Evolutionary conservation across 805 yeast species (phyloP).

Genomic region (Barnettozyma wickerhamii): DNA sequence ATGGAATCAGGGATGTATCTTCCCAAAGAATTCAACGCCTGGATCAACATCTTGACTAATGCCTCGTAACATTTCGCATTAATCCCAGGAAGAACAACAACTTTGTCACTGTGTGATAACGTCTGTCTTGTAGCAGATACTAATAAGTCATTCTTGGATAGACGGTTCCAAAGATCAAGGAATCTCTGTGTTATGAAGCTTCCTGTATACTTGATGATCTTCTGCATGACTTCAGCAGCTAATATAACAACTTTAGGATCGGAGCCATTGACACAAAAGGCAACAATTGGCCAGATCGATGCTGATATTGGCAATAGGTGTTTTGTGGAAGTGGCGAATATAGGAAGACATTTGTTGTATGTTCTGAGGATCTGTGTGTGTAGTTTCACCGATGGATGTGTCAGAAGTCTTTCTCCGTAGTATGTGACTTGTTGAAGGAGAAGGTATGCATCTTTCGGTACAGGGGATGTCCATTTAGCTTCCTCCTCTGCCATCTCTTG

Average conservation of each 20-base stretch:
- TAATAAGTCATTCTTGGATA: conserved; percentile 15
- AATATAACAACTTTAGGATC: conserved; percentile 27
- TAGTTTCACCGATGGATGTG: conserved; percentile 59
- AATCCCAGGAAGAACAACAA: conserved; percentile 23
- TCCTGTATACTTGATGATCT: conserved; percentile 35
- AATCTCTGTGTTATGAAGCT: conserved; percentile 45
- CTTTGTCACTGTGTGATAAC: conserved; percentile 3
- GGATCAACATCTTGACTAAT: conserved; percentile 19
- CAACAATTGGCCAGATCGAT: conserved; percentile 47
- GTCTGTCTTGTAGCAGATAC: conserved; percentile 10
- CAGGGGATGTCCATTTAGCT: conserved; percentile 57
- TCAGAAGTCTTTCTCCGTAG: conserved; percentile 65
- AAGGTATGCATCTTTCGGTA: conserved; percentile 57
- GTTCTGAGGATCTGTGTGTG: conserved; percentile 54
- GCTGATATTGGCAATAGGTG: conserved; percentile 47
- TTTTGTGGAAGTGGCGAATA: conserved; percentile 46
- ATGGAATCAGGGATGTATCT: conserved; percentile 20
- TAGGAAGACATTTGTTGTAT: conserved; percentile 39
- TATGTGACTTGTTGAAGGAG: conserved; percentile 56
- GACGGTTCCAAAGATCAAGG: conserved; percentile 39
- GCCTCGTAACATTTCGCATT: conserved; percentile 18
- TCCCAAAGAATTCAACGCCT: conserved; percentile 18
- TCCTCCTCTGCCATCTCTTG: conserved; percentile 27
- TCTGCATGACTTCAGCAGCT: conserved; percentile 26
- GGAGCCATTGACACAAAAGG: conserved; percentile 13